Percentiles rank a stretch among this genome's conserved stretches.
Conservation (phyloP, 371 early-diverging fungal genomes). For the Apophysomyces elegans region DNA sequence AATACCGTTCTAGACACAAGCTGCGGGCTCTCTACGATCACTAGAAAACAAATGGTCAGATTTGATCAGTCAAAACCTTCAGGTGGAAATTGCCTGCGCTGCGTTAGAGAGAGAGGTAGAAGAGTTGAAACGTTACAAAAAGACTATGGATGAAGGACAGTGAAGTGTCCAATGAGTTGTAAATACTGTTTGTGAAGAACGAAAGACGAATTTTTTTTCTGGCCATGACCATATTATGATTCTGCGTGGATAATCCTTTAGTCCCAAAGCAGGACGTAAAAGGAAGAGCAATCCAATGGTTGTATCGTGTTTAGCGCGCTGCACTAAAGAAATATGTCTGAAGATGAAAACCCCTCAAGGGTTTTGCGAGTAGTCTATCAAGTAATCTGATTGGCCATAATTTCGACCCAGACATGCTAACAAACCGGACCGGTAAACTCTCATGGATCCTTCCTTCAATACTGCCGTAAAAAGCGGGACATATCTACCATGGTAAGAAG, state of each 20-base stretch:
- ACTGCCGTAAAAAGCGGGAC: constrained; percentile 12
- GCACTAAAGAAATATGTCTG: too few species aligned
- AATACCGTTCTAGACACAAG: constrained; percentile 41
- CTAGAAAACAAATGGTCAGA: constrained; percentile 69
- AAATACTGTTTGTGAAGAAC: too few species aligned
- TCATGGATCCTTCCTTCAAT: constrained; percentile 4
- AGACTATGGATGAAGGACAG: constrained; percentile 8
- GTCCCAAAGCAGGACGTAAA: too few species aligned
- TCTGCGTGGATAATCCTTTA: too few species aligned
- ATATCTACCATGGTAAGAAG: constrained; percentile 5
- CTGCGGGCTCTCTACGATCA: constrained; percentile 54
- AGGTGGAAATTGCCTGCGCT: constrained; percentile 63
- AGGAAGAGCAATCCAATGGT: too few species aligned
- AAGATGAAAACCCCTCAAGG: too few species aligned
- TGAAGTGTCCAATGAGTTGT: neutral
- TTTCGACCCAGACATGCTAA: constrained; percentile 11
- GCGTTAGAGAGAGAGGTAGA: constrained; percentile 57
- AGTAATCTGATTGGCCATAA: neutral
- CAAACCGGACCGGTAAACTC: constrained; percentile 6
- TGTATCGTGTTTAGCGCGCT: too few species aligned
- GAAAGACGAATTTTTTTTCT: too few species aligned
- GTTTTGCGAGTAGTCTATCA: neutral
- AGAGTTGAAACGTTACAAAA: constrained; percentile 53
- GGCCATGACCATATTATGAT: too few species aligned
- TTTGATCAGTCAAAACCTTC: constrained; percentile 62